Conservation (phyloP, 2,329 filamentous ascomycete species). For the Ascochyta pisi region DNA sequence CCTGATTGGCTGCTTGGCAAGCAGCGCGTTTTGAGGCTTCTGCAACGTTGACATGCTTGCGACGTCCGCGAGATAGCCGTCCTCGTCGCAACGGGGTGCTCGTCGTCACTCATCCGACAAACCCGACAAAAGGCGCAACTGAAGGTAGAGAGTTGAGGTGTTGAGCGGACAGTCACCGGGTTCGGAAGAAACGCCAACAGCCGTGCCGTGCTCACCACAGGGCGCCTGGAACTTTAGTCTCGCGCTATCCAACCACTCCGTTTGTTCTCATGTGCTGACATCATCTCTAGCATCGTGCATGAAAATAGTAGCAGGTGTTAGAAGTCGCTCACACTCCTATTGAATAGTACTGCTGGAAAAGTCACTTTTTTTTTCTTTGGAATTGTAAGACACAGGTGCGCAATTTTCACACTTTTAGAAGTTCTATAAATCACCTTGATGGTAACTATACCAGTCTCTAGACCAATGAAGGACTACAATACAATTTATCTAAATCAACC, state of each 20-base stretch:
- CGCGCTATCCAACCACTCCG: background rate
- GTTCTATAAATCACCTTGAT: too few species aligned
- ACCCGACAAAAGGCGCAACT: background rate
- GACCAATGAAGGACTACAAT: too few species aligned
- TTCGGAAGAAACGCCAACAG: background rate
- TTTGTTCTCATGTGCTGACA: background rate
- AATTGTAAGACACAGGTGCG: too few species aligned
- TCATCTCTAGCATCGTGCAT: background rate
- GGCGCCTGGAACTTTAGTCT: background rate
- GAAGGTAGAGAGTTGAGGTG: background rate
- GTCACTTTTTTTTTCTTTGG: background rate
- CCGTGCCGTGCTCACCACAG: constrained; percentile 9
- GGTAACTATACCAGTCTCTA: too few species aligned
- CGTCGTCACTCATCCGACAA: constrained; percentile 33
- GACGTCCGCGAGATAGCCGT: constrained; percentile 27
- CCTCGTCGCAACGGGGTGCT: constrained; percentile 23
- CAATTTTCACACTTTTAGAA: too few species aligned
- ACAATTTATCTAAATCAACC: too few species aligned
- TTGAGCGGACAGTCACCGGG: constrained; percentile 1
- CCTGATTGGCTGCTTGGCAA: constrained; percentile 38
- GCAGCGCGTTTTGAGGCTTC: constrained; percentile 44
- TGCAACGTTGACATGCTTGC: constrained; percentile 45
- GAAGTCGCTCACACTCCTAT: background rate
- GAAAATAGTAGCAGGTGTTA: background rate
- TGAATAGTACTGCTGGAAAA: background rate